phyloP scores from a whole-genome alignment of 495 filamentous ascomycete genomes.

The Talaromyces liani region DNA sequence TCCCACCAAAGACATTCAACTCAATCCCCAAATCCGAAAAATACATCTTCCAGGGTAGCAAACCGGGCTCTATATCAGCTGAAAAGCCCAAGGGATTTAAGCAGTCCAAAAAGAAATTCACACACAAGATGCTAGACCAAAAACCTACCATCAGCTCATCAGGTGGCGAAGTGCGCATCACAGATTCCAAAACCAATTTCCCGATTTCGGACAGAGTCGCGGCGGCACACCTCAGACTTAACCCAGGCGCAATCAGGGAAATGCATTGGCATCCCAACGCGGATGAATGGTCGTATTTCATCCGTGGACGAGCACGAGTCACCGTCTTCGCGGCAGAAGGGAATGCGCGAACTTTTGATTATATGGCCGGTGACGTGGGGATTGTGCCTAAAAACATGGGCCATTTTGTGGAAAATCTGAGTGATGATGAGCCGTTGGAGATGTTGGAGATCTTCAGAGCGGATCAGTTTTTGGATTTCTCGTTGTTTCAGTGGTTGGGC shows the following conservation, averaged over 20 bases:
- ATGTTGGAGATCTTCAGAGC: slow-evolving; percentile 53
- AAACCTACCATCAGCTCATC: slow-evolving; percentile 42
- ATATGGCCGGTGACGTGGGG: slow-evolving; percentile 50
- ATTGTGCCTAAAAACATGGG: slow-evolving; percentile 55
- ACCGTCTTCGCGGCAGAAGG: slow-evolving; percentile 44
- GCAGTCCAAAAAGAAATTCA: slow-evolving; percentile 51
- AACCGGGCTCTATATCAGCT: slow-evolving; percentile 42
- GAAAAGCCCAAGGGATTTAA: slow-evolving; percentile 43
- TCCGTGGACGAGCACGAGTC: slow-evolving; percentile 41
- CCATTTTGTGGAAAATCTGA: slow-evolving; percentile 57
- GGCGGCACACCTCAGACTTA: slow-evolving; percentile 51
- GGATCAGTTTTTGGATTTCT: slow-evolving; percentile 55
- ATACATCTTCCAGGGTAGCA: slow-evolving; percentile 61
- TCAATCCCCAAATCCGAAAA: slow-evolving; percentile 51
- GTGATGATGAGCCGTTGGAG: slow-evolving; percentile 48
- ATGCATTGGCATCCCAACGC: slow-evolving; percentile 54
- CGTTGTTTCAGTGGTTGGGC: slow-evolving; percentile 62
- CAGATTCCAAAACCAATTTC: slow-evolving; percentile 56
- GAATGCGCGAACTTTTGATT: slow-evolving; percentile 26
- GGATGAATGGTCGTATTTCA: slow-evolving; percentile 52
- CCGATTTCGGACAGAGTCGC: slow-evolving; percentile 56
- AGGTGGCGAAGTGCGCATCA: slow-evolving; percentile 54
- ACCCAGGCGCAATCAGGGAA: slow-evolving; percentile 51
- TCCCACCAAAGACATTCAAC: slow-evolving; percentile 50
- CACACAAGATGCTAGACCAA: slow-evolving; percentile 54